Evolutionary conservation across 345 rosid genomes (phyloP), one percentile per base, ranked within the genome.

Genomic region (Boechera divaricarpa): DNA sequence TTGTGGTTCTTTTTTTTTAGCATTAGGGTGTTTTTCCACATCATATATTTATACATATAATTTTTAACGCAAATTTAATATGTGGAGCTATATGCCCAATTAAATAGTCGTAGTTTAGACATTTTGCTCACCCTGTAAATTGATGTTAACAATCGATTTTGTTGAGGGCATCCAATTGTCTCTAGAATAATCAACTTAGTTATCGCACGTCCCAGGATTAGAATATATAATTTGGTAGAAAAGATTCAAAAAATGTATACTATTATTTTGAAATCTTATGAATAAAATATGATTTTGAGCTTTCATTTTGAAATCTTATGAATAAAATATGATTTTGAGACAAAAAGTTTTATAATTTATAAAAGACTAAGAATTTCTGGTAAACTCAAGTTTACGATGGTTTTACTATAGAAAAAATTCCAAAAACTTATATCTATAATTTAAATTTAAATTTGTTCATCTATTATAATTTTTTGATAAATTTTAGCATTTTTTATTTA

Each of bases 81-180:
- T 49, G 11, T 16, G 26, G 10, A 16, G 26, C 24, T 18, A 48
- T 21, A 52, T 18, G 2, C 21, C 5, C 56, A 26, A 5, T 26
- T 4, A 10, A 28, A 26, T 28, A 10, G 32, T 24, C 31, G 56
- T 53, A 26, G 59, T 54, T 28, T 54, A 54, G 59, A 54, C 35
- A 54, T 26, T 47, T 28, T 54, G 59, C 59, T 28, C 35, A 54
- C 33, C 35, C n/a, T 10, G 26, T 26, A 5, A 26, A 26, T 54
- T 5, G 32, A 12, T 13, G 59, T 54, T n/a, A 54, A 54, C 59
- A 54, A 28, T 54, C 9, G 35, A 13, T 54, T 47, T 54, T 28
- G 59, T 54, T 54, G 59, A 26, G 59, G 59, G 35, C 35, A 2
- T 10, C 59, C 59, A 54, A 35, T 54, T 26, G 31, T 29, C 58